Evolutionary conservation across 768 basidiomycete species (phyloP), one percentile per base, ranked within the genome.

Genomic region (Boletus rubroflammeus): DNA sequence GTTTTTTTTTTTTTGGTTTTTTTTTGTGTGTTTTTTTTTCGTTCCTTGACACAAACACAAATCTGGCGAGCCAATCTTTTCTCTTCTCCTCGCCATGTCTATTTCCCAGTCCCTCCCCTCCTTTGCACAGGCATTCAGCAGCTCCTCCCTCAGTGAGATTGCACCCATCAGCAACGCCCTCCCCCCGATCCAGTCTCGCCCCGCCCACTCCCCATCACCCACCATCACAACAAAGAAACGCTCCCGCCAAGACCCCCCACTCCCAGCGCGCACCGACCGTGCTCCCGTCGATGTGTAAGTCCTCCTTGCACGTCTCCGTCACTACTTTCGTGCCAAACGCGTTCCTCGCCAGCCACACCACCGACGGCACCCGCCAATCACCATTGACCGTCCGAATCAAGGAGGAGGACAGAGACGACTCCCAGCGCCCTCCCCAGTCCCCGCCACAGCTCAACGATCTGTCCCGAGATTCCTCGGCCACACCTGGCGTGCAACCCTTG

Each of bases 101-200:
- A 68, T 73, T 56, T 72, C 75, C 56, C 85, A 84, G 68, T 84
- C 87, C 10, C 81, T 91, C 36, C 89, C 89, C 38, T 86, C 89
- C 40, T 91, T 91, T 70, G 83, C 85, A 2, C 84, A 87, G 73
- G 81, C 89, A 0, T 91, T 91, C 73, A 81, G 78, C 67, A 73
- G 62, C 48, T 78, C 79, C 1, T 82, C 83, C 6, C 71, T 87
- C 51, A 74, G 67, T 69, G 77, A 71, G 55, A 76, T 83, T 21
- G 68, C 79, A 1, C 67, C 75, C 34, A 72, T 73, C 52, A 80
- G 72, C 69, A 85, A 83, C 68, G 72, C 81, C 39, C 75, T 89
- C 3, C 86, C 88, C 11, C 87, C 86, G 51, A 86, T 88, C 46
- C 83, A 86, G 52, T 62, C 64, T 10, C 57, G 70, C 61, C 32